A percentile compares a stretch with the other conserved stretches of the same genome.
These are phyloP conservation scores for Beauveria varroae DNA, from an alignment of 2,329 filamentous ascomycete genomes.

Conservation along the genomic window DNA sequence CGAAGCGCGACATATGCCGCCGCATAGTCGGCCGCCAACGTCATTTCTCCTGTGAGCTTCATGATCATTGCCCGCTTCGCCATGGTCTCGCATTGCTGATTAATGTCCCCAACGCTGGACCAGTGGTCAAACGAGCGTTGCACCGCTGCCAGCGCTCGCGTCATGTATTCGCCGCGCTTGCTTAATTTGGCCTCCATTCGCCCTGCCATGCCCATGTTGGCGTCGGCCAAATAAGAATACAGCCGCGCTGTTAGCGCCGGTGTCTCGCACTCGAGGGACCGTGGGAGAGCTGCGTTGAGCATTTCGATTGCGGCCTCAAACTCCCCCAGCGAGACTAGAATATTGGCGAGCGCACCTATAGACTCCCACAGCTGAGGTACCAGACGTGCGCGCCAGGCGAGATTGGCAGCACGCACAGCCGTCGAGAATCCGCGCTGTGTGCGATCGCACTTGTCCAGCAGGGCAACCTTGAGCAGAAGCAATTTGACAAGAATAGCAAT, in stretches of 20 bases:
- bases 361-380: constrained; percentile 67
- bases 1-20: constrained; percentile 55
- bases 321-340: constrained; percentile 63
- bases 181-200: constrained; percentile 32
- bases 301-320: constrained; percentile 60
- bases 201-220: constrained; percentile 70
- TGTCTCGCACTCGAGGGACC: constrained; percentile 65
- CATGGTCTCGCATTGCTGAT: constrained; percentile 70
- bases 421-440: constrained; percentile 71
- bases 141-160: constrained; percentile 51
- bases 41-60: constrained; percentile 58
- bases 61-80: constrained; percentile 76
- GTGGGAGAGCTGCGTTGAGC: constrained; percentile 63
- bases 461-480: constrained; percentile 62
- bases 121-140: constrained; percentile 58
- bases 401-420: constrained; percentile 64
- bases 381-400: constrained; percentile 62
- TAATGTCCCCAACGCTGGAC: constrained; percentile 54
- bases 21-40: constrained; percentile 58
- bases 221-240: constrained; percentile 66
- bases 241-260: constrained; percentile 54
- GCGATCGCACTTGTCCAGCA: constrained; percentile 61
- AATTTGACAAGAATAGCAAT: constrained; percentile 62
- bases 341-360: constrained; percentile 56
- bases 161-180: constrained; percentile 48